Evolutionary conservation across 2,329 filamentous ascomycete species (phyloP).

Genomic region (Pseudogymnoascus sp.): DNA sequence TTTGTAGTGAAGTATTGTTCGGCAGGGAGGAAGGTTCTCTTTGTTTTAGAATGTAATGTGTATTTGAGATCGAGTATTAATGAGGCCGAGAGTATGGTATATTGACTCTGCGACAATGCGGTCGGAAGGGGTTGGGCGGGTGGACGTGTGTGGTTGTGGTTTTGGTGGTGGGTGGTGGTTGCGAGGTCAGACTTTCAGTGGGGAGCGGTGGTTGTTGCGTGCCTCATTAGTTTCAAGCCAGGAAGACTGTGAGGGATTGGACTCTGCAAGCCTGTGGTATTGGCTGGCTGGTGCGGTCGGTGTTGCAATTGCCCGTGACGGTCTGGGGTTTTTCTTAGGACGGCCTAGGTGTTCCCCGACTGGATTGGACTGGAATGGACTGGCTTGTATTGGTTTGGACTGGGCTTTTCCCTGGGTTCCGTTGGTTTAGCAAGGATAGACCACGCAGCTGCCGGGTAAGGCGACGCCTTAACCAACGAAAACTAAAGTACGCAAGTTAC

Average conservation of each 20-base stretch:
- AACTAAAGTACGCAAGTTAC: neutral
- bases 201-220: slow-evolving; percentile 3
- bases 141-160: neutral
- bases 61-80: slow-evolving; percentile 38
- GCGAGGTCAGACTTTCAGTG: slow-evolving; percentile 1
- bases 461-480: neutral
- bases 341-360: neutral
- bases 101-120: slow-evolving; percentile 26
- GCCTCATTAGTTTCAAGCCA: neutral
- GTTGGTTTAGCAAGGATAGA: neutral
- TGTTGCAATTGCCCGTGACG: neutral
- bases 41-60: neutral
- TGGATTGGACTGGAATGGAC: too few relatives aligned
- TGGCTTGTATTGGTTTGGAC: neutral
- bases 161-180: neutral
- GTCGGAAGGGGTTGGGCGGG: slow-evolving; percentile 3
- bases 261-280: neutral
- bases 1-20: neutral
- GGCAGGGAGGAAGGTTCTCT: neutral
- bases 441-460: neutral
- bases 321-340: neutral
- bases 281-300: neutral
- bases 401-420: neutral
- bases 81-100: neutral
- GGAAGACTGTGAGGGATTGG: neutral